Percentiles rank a stretch among this genome's conserved stretches.
Evolutionary conservation across 2,329 filamentous ascomycete genomes (phyloP).

Genomic region (Lojkania enalia): DNA sequence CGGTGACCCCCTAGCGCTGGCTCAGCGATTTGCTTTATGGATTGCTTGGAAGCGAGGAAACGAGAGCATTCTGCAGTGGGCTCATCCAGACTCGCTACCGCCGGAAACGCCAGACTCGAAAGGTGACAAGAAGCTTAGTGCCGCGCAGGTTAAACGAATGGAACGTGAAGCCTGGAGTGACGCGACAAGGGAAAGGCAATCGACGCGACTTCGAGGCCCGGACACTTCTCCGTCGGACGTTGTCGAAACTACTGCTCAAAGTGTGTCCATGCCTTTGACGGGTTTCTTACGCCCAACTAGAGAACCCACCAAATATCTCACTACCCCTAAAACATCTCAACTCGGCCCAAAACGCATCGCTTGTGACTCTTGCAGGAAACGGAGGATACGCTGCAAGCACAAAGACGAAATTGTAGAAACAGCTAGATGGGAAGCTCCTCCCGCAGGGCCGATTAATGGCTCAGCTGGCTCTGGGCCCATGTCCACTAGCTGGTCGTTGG

Average conservation of each 20-base stretch:
- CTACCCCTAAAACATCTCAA: slow-evolving; percentile 60
- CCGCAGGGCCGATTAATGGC: neutral
- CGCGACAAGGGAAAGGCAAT: slow-evolving; percentile 46
- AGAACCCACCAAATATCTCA: slow-evolving; percentile 40
- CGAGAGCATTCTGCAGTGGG: slow-evolving; percentile 64
- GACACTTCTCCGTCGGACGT: slow-evolving; percentile 20
- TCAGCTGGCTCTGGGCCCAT: neutral
- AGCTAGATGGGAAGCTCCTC: slow-evolving; percentile 20
- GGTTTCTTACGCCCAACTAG: slow-evolving; percentile 44
- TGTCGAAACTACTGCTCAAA: slow-evolving; percentile 17
- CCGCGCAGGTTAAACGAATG: slow-evolving; percentile 58
- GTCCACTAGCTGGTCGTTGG: slow-evolving; percentile 31
- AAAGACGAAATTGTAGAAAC: slow-evolving; percentile 56
- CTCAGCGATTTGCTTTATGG: slow-evolving; percentile 66
- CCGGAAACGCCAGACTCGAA: slow-evolving; percentile 42
- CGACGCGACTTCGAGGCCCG: slow-evolving; percentile 44
- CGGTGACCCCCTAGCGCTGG: slow-evolving; percentile 63
- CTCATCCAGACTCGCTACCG: slow-evolving; percentile 59
- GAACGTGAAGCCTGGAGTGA: slow-evolving; percentile 57
- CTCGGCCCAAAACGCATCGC: slow-evolving; percentile 63
- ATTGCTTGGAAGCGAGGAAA: slow-evolving; percentile 69
- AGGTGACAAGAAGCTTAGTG: slow-evolving; percentile 58
- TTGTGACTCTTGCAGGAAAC: slow-evolving; percentile 65
- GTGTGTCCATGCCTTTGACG: slow-evolving; percentile 32
- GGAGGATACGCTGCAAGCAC: slow-evolving; percentile 65